Percentiles rank a stretch among this genome's conserved stretches.
Evolutionary conservation across 2,329 filamentous ascomycete species (phyloP).

Genomic region (Paraphaeosphaeria minitans): DNA sequence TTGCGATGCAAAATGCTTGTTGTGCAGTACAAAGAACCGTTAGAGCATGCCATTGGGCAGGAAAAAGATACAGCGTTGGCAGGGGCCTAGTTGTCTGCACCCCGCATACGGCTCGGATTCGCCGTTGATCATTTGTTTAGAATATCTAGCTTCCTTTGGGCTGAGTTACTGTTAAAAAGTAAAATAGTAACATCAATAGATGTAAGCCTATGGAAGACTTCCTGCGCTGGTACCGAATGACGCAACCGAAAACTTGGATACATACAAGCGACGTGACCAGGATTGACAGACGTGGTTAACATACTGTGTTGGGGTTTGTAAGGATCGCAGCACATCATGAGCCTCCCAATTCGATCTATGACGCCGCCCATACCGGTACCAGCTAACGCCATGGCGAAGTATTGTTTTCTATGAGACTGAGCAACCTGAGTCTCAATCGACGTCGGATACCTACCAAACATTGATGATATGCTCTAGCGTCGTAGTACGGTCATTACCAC

Average conservation of each 20-base stretch:
- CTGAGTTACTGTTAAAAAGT: too few species aligned
- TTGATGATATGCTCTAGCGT: neutral
- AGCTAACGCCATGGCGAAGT: neutral
- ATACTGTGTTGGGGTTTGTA: neutral
- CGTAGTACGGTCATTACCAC: neutral
- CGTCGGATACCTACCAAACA: neutral
- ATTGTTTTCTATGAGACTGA: too few species aligned
- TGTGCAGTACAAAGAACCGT: neutral
- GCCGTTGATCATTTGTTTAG: neutral
- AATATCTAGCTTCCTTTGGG: too few species aligned
- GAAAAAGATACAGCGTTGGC: neutral
- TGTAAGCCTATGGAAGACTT: neutral
- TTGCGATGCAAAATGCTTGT: neutral
- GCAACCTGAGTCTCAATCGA: neutral
- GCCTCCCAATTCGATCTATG: neutral
- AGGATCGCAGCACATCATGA: neutral
- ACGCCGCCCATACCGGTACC: neutral
- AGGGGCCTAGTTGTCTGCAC: neutral
- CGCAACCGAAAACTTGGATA: neutral
- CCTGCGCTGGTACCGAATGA: neutral
- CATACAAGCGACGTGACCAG: too few species aligned
- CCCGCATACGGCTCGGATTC: constrained; percentile 4
- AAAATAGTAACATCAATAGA: too few species aligned
- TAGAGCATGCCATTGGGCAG: neutral
- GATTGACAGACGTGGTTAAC: neutral